phyloP scores from a whole-genome alignment of 495 filamentous ascomycete genomes.

The Podospora comata region DNA sequence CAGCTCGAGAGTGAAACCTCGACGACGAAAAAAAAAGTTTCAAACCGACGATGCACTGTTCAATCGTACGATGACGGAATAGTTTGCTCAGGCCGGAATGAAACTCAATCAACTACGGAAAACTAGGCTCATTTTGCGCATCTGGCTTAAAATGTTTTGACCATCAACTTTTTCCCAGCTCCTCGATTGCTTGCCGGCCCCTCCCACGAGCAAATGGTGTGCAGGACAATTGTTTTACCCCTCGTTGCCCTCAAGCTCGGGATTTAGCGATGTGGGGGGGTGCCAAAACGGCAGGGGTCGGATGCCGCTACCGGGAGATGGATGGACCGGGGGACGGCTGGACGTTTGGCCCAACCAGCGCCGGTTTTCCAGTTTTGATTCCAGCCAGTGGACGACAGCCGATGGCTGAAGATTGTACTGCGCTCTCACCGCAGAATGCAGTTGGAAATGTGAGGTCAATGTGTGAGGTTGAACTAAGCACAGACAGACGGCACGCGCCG shows the following conservation, averaged over 20 bases:
- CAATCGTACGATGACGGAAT: conserved; percentile 13
- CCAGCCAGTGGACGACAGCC: no score
- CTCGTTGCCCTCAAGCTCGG: neutral
- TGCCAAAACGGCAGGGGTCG: conserved; percentile 2
- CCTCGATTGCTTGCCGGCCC: neutral
- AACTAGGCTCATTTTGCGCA: neutral
- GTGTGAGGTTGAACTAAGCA: neutral
- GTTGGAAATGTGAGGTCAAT: neutral
- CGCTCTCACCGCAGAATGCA: neutral
- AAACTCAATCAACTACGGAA: neutral
- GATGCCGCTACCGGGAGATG: conserved; percentile 3
- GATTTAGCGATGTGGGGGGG: conserved; percentile 4
- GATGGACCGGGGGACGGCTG: neutral
- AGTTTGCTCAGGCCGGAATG: neutral
- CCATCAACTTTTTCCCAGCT: neutral
- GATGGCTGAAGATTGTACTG: neutral
- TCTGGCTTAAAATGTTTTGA: neutral
- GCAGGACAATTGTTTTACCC: conserved; percentile 8
- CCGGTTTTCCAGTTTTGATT: neutral
- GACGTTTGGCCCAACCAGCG: neutral
- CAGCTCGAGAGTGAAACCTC: neutral
- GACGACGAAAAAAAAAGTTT: neutral
- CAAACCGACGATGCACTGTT: neutral
- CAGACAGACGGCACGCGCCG: neutral
- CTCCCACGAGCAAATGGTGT: neutral